Evolutionary conservation across 371 early-diverging fungal species (phyloP), one percentile per base, ranked within the genome.

Genomic region (Mucor circinelloides): DNA sequence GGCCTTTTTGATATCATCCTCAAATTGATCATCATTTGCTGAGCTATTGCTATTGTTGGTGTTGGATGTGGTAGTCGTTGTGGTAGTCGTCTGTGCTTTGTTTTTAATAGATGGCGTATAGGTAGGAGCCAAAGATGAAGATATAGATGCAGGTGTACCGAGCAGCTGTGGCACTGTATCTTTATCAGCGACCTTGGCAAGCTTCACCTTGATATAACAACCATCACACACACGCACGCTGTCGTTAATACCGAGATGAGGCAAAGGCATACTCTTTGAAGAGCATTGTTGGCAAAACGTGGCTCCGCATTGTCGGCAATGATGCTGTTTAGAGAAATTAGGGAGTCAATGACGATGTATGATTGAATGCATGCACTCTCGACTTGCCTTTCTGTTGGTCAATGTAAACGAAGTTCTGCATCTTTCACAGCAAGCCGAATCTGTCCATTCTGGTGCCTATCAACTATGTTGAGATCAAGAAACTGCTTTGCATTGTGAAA

Each of bases 391-490:
- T 64, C 98, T 88, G 77, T 95, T 97, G 52, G 96, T 94, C 9
- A 94, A 80, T 0, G 97, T 97, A 70, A 98, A 98, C 12, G 80
- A 62, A 2, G 94, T 90, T 62, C 97, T 83, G 74, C 98, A 98
- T 34, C 98, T 88, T 81, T 91, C 93, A 76, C 98, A 98, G 10
- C 91, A 89, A 66, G 93, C 92, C 48, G 92, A 91, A 73, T 97
- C 97, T 12, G 93, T 89, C 98, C 98, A 98, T 69, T 94, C 97
- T 6, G 98, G 97, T 21, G 97, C 93, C 93, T 93, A 63, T 17
- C 25, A 25, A 27, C 13, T 36, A 36, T 4, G 36, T 13, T 36
- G 36, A 36, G 36, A 23, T 25, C 13, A 25, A 13, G 6, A 12
- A 19, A 25, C 3, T 8, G 15, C 5, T 3, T 19, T n/a, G 13